phyloP scores from a whole-genome alignment of 176 grass and related monocot genomes.

The Pontederia crassipes region DNA sequence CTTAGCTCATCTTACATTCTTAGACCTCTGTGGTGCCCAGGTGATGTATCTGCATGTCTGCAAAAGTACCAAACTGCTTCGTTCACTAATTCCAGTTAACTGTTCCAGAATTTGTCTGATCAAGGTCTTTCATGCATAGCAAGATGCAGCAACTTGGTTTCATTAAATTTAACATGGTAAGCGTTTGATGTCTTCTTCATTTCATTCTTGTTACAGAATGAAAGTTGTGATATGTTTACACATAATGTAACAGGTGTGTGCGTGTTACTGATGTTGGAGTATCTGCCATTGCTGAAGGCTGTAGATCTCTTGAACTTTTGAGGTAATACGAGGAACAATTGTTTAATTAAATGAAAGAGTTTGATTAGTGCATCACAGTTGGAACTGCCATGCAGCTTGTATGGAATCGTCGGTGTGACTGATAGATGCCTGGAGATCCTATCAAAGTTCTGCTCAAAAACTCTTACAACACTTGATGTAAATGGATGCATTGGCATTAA shows the following conservation, averaged over 20 bases:
- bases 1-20: slow-evolving; percentile 60
- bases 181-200: not conserved
- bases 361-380: not conserved
- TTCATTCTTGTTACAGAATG: not conserved
- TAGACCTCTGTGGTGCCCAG: slow-evolving; percentile 90
- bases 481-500: slow-evolving; percentile 86
- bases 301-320: slow-evolving; percentile 47
- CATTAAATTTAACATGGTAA: slow-evolving; percentile 84
- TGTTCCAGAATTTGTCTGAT: slow-evolving; percentile 63
- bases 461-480: slow-evolving; percentile 77
- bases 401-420: slow-evolving; percentile 81
- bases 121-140: slow-evolving; percentile 61
- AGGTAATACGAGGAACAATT: slow-evolving; percentile 36
- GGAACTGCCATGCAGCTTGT: slow-evolving; percentile 39
- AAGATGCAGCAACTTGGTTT: slow-evolving; percentile 52
- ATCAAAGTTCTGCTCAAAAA: slow-evolving; percentile 47
- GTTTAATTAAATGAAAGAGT: slow-evolving; percentile 1
- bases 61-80: not conserved
- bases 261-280: slow-evolving; percentile 71
- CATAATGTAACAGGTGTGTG: slow-evolving; percentile 52
- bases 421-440: slow-evolving; percentile 64
- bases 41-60: slow-evolving; percentile 30
- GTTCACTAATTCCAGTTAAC: slow-evolving; percentile 7
- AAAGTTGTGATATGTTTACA: slow-evolving; percentile 1
- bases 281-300: slow-evolving; percentile 59